Base-by-base conservation (phyloP, 257 asterid genomes). In the Cruciata laevipes region DNA sequence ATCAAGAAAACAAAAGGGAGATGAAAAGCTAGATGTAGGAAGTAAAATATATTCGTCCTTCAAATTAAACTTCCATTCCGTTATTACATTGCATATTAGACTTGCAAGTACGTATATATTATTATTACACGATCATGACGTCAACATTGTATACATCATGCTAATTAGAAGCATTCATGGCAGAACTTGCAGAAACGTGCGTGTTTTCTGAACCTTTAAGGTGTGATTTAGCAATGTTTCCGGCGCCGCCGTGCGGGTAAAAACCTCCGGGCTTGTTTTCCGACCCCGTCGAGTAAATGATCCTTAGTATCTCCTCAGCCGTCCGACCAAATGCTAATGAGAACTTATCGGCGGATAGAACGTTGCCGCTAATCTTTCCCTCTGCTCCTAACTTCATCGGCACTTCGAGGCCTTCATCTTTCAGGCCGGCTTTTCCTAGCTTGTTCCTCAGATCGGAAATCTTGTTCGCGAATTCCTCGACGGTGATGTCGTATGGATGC, bases 331-430 rank as follows among this genome's bases (percentile, higher is more conserved):
- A 93, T 1, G 95, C 58, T 47, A 86, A 24, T 0, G 97, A 93
- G 69, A 77, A 21, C 27, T 72, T 9, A 25, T 88, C 75, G 0
- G 86, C 98, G 2, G 78, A 89, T 0, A 89, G 86, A 63, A 87
- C 80, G 53, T 93, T 90, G 4, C 97, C 96, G 0, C 65, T 5
- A 3, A 68, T 81, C 25, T 17, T 83, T 0, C 87, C 87, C 78
- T 90, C 95, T 3, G 97, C 87, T 0, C 98, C 96, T 13, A 12
- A 25, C 0, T 0, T 1, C 2, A 70, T 80, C 0, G 25, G 18
- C 27, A 86, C 97, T 9, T 75, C 62, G 2, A 93, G 74, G 3
- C 98, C 97, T 79, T 93, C 96, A 12, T 90, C 98, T 75, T 88
- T 93, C 25, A 75, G 1, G 0, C 97, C 96, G 3, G 23, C 62